Base-by-base conservation (phyloP, 108 stramenopile species). In the Skeletonema costatum region DNA sequence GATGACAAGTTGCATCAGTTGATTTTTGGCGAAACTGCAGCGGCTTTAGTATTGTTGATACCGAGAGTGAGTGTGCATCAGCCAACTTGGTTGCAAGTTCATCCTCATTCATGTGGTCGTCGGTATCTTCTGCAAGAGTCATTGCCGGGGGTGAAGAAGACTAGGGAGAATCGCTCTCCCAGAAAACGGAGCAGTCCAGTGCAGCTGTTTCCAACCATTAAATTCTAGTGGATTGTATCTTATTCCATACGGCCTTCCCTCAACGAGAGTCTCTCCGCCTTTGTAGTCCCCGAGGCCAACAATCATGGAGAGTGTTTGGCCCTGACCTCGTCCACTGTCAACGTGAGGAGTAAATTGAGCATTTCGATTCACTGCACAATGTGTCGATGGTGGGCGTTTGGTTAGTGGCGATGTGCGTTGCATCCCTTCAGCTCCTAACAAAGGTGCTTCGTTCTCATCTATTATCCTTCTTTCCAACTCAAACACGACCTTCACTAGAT, bases 271-370 rank as follows among this genome's bases (percentile, higher is more conserved):
- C 39, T 97, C 93, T 0, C 97, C 97, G 14, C 93, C 96, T 8
- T 31, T 50, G 77, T 92, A 98, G 62, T 96, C 86, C 7, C 97
- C 97, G 5, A 98, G 78, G 4, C 92, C 97, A 36, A 98, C 97
- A 64, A 98, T 96, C 75, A 95, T 86, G 38, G 90, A 90, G 10
- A 83, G 44, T 25, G 82, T 92, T 80, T 98, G 93, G 17, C 94
- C 96, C 44, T 74, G 75, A 3, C 97, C 97, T 32, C 86, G 65
- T 4, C 97, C 97, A 59, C 88, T 95, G 66, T 97, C 96, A 17
- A 94, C 92, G 77, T 98, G 97, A 17, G 97, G 97, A 29, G 80
- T 88, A 62, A 98, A 98, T 87, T 89, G 88, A 30, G 97, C 96
- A 73, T 95, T 91, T 51, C 97, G 70, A 74, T 97, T 98, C 32